These are phyloP conservation scores for Triticum monococcum DNA, from an alignment of 176 grass and related monocot species.

Conservation along the genomic window DNA sequence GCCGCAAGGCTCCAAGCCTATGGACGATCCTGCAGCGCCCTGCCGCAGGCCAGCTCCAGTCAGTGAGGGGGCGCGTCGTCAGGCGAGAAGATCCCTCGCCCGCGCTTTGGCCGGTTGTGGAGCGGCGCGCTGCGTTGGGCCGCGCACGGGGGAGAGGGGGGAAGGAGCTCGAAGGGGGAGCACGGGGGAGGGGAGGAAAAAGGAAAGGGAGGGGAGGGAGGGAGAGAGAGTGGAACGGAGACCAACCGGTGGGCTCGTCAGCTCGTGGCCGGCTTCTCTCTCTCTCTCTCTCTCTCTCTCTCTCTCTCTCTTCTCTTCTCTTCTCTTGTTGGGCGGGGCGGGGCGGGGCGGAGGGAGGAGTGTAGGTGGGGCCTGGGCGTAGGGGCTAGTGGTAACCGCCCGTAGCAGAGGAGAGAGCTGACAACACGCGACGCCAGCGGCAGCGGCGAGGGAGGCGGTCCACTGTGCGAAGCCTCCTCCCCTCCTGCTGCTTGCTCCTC, in stretches of 20 bases:
- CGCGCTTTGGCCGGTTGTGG: constrained; percentile 1
- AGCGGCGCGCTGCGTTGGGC: constrained; percentile 15
- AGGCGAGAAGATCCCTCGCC: neutral
- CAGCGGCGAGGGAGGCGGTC: neutral
- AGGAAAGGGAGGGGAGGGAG: neutral
- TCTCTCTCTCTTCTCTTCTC: too few species aligned
- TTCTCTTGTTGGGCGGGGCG: neutral
- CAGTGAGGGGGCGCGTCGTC: neutral
- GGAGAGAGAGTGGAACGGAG: neutral
- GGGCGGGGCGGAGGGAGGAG: neutral
- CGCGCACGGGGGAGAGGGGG: neutral
- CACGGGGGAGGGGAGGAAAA: neutral
- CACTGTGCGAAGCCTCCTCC: neutral
- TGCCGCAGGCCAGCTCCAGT: neutral
- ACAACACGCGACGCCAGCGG: constrained; percentile 19
- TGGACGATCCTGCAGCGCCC: neutral
- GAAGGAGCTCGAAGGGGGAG: neutral
- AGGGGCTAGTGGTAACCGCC: constrained; percentile 4
- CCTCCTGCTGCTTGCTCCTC: neutral
- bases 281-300: too few species aligned
- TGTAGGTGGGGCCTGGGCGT: neutral
- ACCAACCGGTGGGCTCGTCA: neutral
- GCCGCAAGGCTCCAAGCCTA: neutral
- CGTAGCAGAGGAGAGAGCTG: constrained; percentile 14
- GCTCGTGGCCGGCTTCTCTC: neutral